Base-by-base conservation (phyloP, 805 yeast genomes). In the Yamadazyma nakazawae region DNA sequence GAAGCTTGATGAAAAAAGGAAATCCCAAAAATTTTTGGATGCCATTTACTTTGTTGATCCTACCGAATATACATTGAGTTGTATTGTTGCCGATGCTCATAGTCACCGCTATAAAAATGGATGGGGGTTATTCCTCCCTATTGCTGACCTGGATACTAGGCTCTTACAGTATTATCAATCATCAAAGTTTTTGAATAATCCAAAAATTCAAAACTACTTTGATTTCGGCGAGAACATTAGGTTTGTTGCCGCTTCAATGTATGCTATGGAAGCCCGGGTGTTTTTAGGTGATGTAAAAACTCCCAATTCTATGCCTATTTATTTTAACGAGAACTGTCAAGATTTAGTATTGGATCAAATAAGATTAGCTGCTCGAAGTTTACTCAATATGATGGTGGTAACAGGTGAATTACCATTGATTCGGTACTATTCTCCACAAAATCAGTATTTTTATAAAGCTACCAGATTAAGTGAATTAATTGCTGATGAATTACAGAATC, bases 401-500 rank as follows among this genome's bases (percentile, higher is more conserved):
- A 81, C 94, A 1, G 95, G 95, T 12, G 97, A 91, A 59, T 88
- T 85, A 55, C 99, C 99, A 2, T 78, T 85, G 37, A 80, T 94
- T 17, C 74, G 99, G 54, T 88, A 80, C 65, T 84, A 81, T 59
- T 72, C 80, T 8, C 77, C 77, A 36, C 69, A 76, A 14, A 68
- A 79, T 34, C 71, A 74, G 9, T 61, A 68, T 26, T 76, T 79
- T 53, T 50, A 53, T 40, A 74, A 76, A 21, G 84, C 90, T 0
- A 68, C 82, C 3, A 64, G 79, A 25, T 67, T 86, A 24, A 85
- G 94, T 1, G 80, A 77, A 56, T 69, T 84, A 63, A 73, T 92
- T 40, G 96, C 97, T 1, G 70, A 67, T 25, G 80, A 76, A 47
- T 84, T 91, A 50, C 96, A 90, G 61, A 56, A 66, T 3, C 81